Base-by-base conservation (phyloP, 2,329 filamentous ascomycete genomes). In the Ramularia endophylla region DNA sequence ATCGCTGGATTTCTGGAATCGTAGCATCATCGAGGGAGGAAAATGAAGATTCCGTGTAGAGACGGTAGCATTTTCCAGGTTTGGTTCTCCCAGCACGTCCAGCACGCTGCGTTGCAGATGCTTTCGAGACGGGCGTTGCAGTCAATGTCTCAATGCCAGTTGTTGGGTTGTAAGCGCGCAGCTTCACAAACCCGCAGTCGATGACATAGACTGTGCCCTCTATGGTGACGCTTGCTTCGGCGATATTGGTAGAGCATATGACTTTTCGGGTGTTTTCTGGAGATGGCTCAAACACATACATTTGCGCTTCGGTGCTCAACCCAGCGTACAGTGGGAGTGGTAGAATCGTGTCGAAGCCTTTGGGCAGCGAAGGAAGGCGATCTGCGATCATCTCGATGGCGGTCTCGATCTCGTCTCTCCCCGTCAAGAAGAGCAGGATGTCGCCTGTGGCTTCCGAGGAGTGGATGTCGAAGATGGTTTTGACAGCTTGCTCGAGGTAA, bases 151-250 rank as follows among this genome's bases (percentile, higher is more conserved):
- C 90, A 53, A 97, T 94, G 9, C 88, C 86, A 1, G 86, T 90
- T 12, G 62, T 73, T 0, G 90, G 87, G 52, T 94, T 84, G 65
- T 87, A 97, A 5, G 85, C 83, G 28, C 88, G 80, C 15, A 95
- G 71, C 62, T 97, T 97, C 51, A 94, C 88, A 59, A 87, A 95
- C 1, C 92, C 92, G 39, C 79, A 82, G 63, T 98, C 92, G 36
- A 97, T 70, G 5, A 98, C 90, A 57, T 87, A 94, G 40, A 88
- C 81, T 46, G 97, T 89, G 2, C 87, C 88, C 39, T 92, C 83
- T 41, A 97, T 94, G 12, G 92, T 97, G 31, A 98, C 84, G 2
- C 87, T 95, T 4, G 92, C 90, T 69, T 98, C 92, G 9, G 92
- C 88, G 50, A 97, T 95, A 60, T 97, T 97, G 44, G 92, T 97